Percentiles rank a stretch among this genome's conserved stretches.
Evolutionary conservation across 208 protist genomes (phyloP).

Genomic region (Entamoeba dispar): DNA sequence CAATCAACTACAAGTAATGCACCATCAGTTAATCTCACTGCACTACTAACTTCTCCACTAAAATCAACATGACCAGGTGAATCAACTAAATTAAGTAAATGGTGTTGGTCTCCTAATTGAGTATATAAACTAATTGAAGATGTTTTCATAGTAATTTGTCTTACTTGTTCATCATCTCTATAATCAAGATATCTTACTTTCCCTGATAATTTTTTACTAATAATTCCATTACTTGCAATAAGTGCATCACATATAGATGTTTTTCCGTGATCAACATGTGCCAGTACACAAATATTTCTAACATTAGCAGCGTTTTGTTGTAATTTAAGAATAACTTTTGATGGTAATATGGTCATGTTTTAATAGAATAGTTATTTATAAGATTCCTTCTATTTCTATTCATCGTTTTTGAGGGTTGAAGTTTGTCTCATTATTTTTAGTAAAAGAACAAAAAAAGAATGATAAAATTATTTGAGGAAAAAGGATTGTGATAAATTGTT

Average conservation of each 20-base stretch:
- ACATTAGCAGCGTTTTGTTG: not conserved
- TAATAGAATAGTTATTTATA: too few species aligned
- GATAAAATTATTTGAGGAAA: too few species aligned
- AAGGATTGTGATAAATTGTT: too few species aligned
- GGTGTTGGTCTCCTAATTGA: not conserved
- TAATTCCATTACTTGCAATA: conserved; percentile 5
- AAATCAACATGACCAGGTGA: conserved; percentile 25
- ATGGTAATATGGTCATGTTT: not conserved
- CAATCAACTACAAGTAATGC: conserved; percentile 85
- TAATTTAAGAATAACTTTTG: not conserved
- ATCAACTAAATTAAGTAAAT: conserved; percentile 12
- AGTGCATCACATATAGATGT: conserved; percentile 14
- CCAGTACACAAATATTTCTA: conserved; percentile 15
- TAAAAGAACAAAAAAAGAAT: too few species aligned
- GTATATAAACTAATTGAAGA: not conserved
- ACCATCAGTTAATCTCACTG: conserved; percentile 54
- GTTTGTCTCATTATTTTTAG: too few species aligned
- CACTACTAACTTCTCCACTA: conserved; percentile 3
- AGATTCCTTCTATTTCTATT: too few species aligned
- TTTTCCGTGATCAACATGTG: conserved; percentile 30
- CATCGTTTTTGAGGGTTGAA: too few species aligned
- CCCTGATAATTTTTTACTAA: conserved; percentile 7
- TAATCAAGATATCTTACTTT: conserved; percentile 9
- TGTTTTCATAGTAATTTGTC: conserved; percentile 21
- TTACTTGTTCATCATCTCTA: conserved; percentile 9